phyloP scores from a whole-genome alignment of 345 rosid genomes.

The Turritis glabra region DNA sequence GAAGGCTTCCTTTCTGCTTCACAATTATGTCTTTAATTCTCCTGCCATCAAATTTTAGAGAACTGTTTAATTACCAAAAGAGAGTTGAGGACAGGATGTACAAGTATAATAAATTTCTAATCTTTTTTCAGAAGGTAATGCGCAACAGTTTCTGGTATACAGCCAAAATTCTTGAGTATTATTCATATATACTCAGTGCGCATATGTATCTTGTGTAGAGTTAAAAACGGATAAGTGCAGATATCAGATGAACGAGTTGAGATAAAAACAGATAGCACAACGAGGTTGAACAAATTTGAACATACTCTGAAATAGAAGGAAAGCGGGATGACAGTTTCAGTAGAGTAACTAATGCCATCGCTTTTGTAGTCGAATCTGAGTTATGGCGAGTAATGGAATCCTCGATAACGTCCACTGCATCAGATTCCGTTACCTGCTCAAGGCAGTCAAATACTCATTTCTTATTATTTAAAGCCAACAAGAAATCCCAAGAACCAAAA shows the following conservation, averaged over 20 bases:
- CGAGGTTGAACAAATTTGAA: slow-evolving; percentile 19
- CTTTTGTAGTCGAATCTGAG: slow-evolving; percentile 80
- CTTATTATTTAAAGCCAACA: neutral
- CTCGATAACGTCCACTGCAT: slow-evolving; percentile 88
- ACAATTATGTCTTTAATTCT: slow-evolving; percentile 68
- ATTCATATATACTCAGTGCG: slow-evolving; percentile 9
- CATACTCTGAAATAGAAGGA: slow-evolving; percentile 92
- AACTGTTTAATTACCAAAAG: slow-evolving; percentile 4
- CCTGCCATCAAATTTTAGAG: slow-evolving; percentile 48
- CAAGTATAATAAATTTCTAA: slow-evolving; percentile 2
- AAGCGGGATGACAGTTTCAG: slow-evolving; percentile 95
- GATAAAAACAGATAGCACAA: slow-evolving; percentile 18
- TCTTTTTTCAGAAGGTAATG: neutral
- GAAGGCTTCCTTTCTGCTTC: slow-evolving; percentile 83
- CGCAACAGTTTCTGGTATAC: slow-evolving; percentile 11
- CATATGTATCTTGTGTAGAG: slow-evolving; percentile 11
- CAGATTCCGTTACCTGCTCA: slow-evolving; percentile 84
- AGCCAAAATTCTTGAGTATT: slow-evolving; percentile 3
- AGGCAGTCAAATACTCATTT: slow-evolving; percentile 36
- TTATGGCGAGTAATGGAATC: slow-evolving; percentile 61
- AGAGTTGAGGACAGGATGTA: slow-evolving; percentile 10
- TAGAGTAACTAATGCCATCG: slow-evolving; percentile 84
- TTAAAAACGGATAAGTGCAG: neutral
- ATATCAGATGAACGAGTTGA: slow-evolving; percentile 17
- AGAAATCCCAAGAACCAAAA: slow-evolving; percentile 6